Conservation (phyloP, 441 rosid genomes). For the Gossypium davidsonii region DNA sequence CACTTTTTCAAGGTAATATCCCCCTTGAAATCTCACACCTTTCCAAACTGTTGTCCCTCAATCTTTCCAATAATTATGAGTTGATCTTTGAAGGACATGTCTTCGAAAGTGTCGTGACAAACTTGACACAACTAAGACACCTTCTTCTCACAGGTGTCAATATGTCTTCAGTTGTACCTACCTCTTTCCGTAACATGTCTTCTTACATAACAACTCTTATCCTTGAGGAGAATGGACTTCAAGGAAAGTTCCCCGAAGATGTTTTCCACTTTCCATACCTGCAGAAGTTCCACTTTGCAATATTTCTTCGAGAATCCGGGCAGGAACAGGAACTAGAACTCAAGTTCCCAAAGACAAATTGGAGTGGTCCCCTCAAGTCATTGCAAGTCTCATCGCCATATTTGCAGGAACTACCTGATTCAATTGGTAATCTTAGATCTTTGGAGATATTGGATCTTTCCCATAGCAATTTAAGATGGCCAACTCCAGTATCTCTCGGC, state of each 20-base stretch:
- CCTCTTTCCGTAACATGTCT: neutral
- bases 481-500: neutral
- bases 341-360: constrained; percentile 3
- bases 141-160: neutral
- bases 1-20: neutral
- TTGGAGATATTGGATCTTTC: neutral
- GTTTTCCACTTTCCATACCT: neutral
- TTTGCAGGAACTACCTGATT: constrained; percentile 7
- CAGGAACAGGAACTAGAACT: too few species aligned
- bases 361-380: neutral
- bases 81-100: neutral
- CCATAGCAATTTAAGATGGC: neutral
- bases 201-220: neutral
- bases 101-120: neutral
- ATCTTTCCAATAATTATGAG: neutral
- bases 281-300: neutral
- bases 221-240: neutral
- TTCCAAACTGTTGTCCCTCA: neutral
- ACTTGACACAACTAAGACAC: neutral
- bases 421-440: constrained; percentile 9
- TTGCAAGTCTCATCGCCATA: neutral
- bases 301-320: too few species aligned
- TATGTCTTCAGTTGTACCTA: neutral
- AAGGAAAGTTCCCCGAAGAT: neutral
- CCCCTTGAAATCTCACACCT: neutral